These are phyloP conservation scores for Ceratorhiza oryzae-sativae DNA, from an alignment of 1,284 basidiomycete genomes.

Conservation along the genomic window DNA sequence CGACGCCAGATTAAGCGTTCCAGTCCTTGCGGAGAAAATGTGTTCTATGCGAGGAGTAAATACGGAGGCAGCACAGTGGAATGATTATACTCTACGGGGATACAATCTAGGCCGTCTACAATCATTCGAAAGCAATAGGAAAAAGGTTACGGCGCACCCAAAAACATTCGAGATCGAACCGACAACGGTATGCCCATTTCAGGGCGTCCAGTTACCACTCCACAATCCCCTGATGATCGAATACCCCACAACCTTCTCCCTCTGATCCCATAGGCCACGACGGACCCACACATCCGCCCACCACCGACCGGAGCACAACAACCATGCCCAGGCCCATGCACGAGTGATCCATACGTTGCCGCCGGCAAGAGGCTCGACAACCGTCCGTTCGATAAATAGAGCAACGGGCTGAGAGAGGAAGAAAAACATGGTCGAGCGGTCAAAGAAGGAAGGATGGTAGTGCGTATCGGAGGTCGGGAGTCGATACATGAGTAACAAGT, in stretches of 20 bases:
- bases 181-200: background rate
- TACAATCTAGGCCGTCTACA: background rate
- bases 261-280: slow-evolving; percentile 40
- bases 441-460: slow-evolving; percentile 16
- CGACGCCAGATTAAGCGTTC: background rate
- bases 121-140: background rate
- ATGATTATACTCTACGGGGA: background rate
- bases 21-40: background rate
- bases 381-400: slow-evolving; percentile 37
- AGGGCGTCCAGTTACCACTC: slow-evolving; percentile 39
- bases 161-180: background rate
- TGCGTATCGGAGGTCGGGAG: slow-evolving; percentile 26
- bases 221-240: slow-evolving; percentile 40
- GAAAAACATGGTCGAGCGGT: slow-evolving; percentile 40
- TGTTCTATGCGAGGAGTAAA: slow-evolving; percentile 7
- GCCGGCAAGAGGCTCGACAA: slow-evolving; percentile 37
- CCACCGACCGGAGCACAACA: slow-evolving; percentile 43
- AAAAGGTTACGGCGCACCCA: background rate
- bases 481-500: slow-evolving; percentile 36
- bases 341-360: slow-evolving; percentile 10
- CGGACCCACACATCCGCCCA: slow-evolving; percentile 44
- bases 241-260: slow-evolving; percentile 39
- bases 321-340: slow-evolving; percentile 41
- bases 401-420: slow-evolving; percentile 43
- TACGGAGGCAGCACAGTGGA: background rate